Percentiles rank a stretch among this genome's conserved stretches.
These are phyloP conservation scores for Collybia sordida DNA, from an alignment of 768 basidiomycete species.

Conservation along the genomic window DNA sequence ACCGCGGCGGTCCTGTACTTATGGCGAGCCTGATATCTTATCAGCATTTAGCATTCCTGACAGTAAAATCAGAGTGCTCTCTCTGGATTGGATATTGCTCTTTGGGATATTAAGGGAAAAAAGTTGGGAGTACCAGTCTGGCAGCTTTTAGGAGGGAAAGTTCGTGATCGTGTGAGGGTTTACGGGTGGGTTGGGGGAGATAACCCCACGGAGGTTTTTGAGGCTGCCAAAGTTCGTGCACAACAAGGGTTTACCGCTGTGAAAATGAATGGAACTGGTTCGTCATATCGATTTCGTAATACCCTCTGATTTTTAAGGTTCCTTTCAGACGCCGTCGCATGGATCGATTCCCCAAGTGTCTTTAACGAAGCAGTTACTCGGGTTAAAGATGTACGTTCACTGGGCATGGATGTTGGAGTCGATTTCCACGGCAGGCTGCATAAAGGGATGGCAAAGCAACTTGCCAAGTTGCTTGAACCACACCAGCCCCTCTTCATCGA, in stretches of 20 bases:
- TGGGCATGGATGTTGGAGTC: conserved; percentile 64
- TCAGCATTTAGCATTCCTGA: background rate
- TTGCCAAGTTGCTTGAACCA: conserved; percentile 60
- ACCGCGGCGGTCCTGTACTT: conserved; percentile 68
- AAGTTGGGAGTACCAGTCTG: conserved; percentile 64
- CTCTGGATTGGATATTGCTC: conserved; percentile 65
- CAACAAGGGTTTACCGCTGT: conserved; percentile 67
- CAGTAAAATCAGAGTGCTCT: conserved; percentile 40
- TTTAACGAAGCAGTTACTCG: conserved; percentile 52
- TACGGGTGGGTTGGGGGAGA: conserved; percentile 64
- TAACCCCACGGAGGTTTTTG: conserved; percentile 50
- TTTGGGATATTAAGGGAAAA: conserved; percentile 83
- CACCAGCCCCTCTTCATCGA: conserved; percentile 66
- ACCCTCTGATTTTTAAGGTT: background rate
- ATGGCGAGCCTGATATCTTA: conserved; percentile 43
- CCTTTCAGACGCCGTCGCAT: conserved; percentile 35
- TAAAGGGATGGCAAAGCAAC: conserved; percentile 68
- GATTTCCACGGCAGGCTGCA: conserved; percentile 74
- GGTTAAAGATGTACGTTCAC: conserved; percentile 47
- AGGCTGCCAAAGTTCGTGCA: conserved; percentile 52
- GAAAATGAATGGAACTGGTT: conserved; percentile 71
- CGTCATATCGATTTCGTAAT: conserved; percentile 9
- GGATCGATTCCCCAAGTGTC: conserved; percentile 61
- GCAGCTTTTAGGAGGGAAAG: conserved; percentile 69
- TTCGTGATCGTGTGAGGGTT: conserved; percentile 56